A percentile compares a stretch with the other conserved stretches of the same genome.
Conservation (phyloP, 2,329 filamentous ascomycete species). For the Penicillium sp. region DNA sequence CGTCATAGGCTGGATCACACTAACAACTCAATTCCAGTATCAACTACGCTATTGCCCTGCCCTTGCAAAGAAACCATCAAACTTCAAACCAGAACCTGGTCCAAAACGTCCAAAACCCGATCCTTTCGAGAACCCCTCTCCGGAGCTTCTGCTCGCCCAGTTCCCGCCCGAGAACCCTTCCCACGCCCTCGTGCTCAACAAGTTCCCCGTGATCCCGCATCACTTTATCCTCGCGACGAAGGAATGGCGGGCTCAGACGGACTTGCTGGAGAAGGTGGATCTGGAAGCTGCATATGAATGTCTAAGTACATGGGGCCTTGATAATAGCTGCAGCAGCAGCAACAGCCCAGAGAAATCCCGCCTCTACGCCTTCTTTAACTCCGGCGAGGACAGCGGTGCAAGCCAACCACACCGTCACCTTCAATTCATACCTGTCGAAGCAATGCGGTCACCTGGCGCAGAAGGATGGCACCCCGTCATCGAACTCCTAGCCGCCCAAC, state of each 20-base stretch:
- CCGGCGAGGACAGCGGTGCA: constrained; percentile 49
- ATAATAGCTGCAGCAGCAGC: constrained; percentile 4
- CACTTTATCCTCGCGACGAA: constrained; percentile 53
- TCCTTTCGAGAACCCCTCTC: constrained; percentile 46
- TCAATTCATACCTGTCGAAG: constrained; percentile 50
- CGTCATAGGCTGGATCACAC: not conserved
- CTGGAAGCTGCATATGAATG: constrained; percentile 44
- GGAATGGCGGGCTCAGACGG: constrained; percentile 44
- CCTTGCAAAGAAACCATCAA: constrained; percentile 45
- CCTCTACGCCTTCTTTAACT: constrained; percentile 53
- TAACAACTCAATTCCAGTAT: constrained; percentile 32
- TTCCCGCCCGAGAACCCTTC: constrained; percentile 37
- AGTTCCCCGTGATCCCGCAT: constrained; percentile 50
- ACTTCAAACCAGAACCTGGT: constrained; percentile 22
- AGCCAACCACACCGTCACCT: constrained; percentile 51
- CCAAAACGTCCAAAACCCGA: constrained; percentile 36
- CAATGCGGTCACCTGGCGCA: constrained; percentile 39
- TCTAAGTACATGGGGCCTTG: constrained; percentile 40
- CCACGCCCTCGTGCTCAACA: constrained; percentile 48
- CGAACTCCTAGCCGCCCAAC: constrained; percentile 30
- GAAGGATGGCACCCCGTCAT: constrained; percentile 52
- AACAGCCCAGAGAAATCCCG: constrained; percentile 13
- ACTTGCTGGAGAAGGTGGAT: constrained; percentile 45
- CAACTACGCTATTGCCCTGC: constrained; percentile 52
- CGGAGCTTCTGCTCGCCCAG: constrained; percentile 43